phyloP scores from a whole-genome alignment of 2,329 filamentous ascomycete species.

The Ceratocystis albifundus region DNA sequence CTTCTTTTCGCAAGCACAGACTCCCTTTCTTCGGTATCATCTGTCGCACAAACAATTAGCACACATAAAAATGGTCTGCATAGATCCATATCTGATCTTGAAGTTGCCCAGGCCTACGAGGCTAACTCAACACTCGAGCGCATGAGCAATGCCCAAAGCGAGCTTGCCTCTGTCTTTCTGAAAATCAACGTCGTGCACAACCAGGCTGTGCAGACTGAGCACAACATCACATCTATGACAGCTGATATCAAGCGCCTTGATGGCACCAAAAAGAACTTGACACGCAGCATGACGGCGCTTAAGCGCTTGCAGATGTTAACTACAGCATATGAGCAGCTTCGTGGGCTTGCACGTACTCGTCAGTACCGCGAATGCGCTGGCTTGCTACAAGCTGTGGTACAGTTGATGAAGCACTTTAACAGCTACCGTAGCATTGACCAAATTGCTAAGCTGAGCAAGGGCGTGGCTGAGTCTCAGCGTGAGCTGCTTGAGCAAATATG shows the following conservation, averaged over 20 bases:
- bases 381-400: slow-evolving; percentile 83
- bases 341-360: slow-evolving; percentile 66
- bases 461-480: slow-evolving; percentile 84
- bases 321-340: slow-evolving; percentile 94
- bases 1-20: slow-evolving; percentile 84
- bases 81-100: slow-evolving; percentile 59
- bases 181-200: slow-evolving; percentile 90
- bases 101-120: slow-evolving; percentile 68
- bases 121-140: slow-evolving; percentile 79
- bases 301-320: slow-evolving; percentile 98
- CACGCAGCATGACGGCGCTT: slow-evolving; percentile 91
- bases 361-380: slow-evolving; percentile 95
- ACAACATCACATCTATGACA: slow-evolving; percentile 96
- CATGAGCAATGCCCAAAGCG: slow-evolving; percentile 81
- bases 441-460: slow-evolving; percentile 83
- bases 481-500: slow-evolving; percentile 96
- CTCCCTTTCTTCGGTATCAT: slow-evolving; percentile 62
- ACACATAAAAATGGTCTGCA: slow-evolving; percentile 73
- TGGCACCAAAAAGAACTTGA: slow-evolving; percentile 91
- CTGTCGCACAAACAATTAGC: slow-evolving; percentile 62
- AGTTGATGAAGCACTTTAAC: slow-evolving; percentile 98
- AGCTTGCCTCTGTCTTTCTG: slow-evolving; percentile 79
- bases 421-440: slow-evolving; percentile 96
- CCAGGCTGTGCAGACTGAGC: slow-evolving; percentile 82
- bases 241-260: slow-evolving; percentile 96